phyloP scores from a whole-genome alignment of 2,329 filamentous ascomycete species.

The Colletotrichum limetticola region DNA sequence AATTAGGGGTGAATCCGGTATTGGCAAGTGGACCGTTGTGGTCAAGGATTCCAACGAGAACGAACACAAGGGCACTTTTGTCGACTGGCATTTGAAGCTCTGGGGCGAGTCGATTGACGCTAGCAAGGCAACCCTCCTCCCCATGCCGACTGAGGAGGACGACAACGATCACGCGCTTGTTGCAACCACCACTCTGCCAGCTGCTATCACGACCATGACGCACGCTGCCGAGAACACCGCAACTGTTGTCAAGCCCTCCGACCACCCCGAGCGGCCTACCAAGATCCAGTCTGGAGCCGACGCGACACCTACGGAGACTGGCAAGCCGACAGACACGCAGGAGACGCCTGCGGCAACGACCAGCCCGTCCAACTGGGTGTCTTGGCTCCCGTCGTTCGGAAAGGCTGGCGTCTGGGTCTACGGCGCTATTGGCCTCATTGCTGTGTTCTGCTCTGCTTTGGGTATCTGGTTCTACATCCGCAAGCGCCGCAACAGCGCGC shows the following conservation, averaged over 20 bases:
- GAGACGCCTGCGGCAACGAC: constrained; percentile 50
- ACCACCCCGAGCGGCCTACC: constrained; percentile 73
- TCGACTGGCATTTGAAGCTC: constrained; percentile 92
- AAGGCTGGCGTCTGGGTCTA: constrained; percentile 94
- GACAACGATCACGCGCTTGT: constrained; percentile 82
- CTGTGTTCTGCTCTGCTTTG: constrained; percentile 83
- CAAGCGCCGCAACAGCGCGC: constrained; percentile 79
- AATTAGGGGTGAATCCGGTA: constrained; percentile 82
- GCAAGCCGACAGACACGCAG: constrained; percentile 44
- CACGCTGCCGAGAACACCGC: constrained; percentile 55
- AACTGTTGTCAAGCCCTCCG: constrained; percentile 60
- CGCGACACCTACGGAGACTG: constrained; percentile 43
- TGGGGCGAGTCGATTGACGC: constrained; percentile 91
- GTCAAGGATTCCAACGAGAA: constrained; percentile 88
- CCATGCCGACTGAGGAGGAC: constrained; percentile 84
- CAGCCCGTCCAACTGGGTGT: constrained; percentile 79
- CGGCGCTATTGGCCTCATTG: constrained; percentile 84
- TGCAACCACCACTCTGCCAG: constrained; percentile 65
- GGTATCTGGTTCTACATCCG: constrained; percentile 86
- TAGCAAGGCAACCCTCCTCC: constrained; percentile 76
- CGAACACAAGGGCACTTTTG: constrained; percentile 79
- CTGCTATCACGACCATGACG: constrained; percentile 71
- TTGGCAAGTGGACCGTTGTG: constrained; percentile 91
- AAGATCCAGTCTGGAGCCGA: constrained; percentile 54
- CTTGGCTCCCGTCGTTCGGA: constrained; percentile 91